Evolutionary conservation across 2,329 filamentous ascomycete species (phyloP).

Genomic region (Clathrospora elynae): DNA sequence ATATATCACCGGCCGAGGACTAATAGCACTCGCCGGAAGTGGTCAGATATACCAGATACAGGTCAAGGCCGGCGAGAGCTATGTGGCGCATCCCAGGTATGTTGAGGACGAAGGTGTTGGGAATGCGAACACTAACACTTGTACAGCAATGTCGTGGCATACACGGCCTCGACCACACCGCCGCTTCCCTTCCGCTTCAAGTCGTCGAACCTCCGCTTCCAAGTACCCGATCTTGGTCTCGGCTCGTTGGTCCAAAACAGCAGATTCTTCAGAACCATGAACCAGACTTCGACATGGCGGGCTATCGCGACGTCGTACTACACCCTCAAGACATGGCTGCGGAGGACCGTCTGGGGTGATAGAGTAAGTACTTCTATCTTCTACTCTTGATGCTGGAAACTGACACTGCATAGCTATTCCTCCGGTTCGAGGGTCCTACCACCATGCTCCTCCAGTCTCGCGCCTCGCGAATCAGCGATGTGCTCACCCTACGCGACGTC

Average conservation of each 20-base stretch:
- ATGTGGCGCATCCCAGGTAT: constrained; percentile 80
- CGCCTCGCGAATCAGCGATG: constrained; percentile 77
- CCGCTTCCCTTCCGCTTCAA: constrained; percentile 88
- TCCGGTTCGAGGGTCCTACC: constrained; percentile 84
- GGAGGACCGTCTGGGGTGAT: constrained; percentile 91
- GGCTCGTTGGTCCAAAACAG: constrained; percentile 68
- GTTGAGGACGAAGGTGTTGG: constrained; percentile 1
- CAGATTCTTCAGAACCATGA: constrained; percentile 74
- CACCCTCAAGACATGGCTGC: constrained; percentile 73
- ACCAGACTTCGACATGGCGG: constrained; percentile 74
- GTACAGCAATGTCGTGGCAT: constrained; percentile 81
- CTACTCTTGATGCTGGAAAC: constrained; percentile 1
- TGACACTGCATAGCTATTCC: constrained; percentile 65
- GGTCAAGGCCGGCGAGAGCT: constrained; percentile 81
- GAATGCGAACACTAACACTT: constrained; percentile 6
- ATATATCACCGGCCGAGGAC: constrained; percentile 81
- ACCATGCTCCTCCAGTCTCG: constrained; percentile 88
- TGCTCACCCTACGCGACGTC: constrained; percentile 76
- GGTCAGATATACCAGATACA: constrained; percentile 89
- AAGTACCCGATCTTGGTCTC: constrained; percentile 72
- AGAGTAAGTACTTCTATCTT: constrained; percentile 56
- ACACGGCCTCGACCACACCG: constrained; percentile 73
- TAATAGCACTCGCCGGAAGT: constrained; percentile 81
- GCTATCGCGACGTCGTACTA: constrained; percentile 68
- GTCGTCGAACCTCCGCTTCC: constrained; percentile 73